Evolutionary conservation across 2,329 filamentous ascomycete species (phyloP), one percentile per base, ranked within the genome.

Genomic region (Cladosporium sp.): DNA sequence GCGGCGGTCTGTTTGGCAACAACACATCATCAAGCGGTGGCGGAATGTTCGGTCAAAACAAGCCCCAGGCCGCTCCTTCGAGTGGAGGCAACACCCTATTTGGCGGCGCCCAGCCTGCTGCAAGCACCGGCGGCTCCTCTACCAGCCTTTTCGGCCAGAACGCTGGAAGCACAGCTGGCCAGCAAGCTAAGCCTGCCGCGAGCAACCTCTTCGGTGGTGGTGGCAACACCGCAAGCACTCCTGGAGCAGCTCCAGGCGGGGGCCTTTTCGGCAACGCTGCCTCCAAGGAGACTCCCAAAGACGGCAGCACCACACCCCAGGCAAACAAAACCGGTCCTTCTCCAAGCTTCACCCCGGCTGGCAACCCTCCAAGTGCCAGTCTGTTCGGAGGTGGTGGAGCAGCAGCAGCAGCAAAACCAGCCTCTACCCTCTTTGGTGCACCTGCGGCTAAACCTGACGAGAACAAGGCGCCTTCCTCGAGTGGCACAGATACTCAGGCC

Each of bases 311-410:
- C 15, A 63, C 61, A 4, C 60, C 61, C 4, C 56, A 61, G 27
- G 47, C 54, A 5, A 58, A 54, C 49, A 60, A 60, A 32, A 43
- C 45, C 13, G 30, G 38, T 19, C 49, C 54, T 30, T 41, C 54
- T 9, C 50, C 52, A 8, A 61, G 57, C 11, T 61, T 59, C 12
- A 64, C 61, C n/a, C 61, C 61, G 7, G 60, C 60, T 29, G 69
- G 64, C 43, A 52, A 63, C 36, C 58, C 59, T 22, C 57, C 61
- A 11, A 11, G 27, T 18, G 34, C 29, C 36, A 47, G 32, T 15
- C 15, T 50, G 9, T 42, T 51, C 27, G 38, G 37, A 24, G 45
- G 43, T n/a, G 36, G 36, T 36, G 41, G 29, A 15, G 49, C 51
- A 22, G 37, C 51, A 3, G 22, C 22, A 5, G 22, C 22, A 24